Conservation (phyloP, 2,329 filamentous ascomycete species). For the Chaetomium sp. region DNA sequence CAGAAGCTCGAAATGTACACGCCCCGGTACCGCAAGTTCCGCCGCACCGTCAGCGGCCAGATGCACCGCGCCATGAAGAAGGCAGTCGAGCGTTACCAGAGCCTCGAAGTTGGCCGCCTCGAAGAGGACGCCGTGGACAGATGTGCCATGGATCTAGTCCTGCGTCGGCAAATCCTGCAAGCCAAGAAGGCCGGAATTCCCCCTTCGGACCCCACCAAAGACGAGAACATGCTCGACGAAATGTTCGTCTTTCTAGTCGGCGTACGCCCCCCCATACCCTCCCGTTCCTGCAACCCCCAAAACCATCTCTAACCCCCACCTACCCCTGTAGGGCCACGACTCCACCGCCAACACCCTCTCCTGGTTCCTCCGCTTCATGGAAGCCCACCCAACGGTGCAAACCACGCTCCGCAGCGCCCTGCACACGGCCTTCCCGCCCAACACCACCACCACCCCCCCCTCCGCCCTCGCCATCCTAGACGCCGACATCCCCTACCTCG, state of each 20-base stretch:
- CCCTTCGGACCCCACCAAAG: constrained; percentile 34
- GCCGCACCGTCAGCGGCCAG: constrained; percentile 31
- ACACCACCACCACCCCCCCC: neutral
- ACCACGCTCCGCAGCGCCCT: constrained; percentile 24
- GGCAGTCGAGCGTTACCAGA: constrained; percentile 19
- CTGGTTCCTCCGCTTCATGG: constrained; percentile 34
- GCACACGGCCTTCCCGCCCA: constrained; percentile 34
- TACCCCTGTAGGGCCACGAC: constrained; percentile 44
- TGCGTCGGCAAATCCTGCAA: constrained; percentile 24
- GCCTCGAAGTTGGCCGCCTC: constrained; percentile 14
- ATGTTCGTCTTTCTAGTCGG: constrained; percentile 33
- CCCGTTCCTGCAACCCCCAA: constrained; percentile 33
- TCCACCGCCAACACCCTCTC: constrained; percentile 44
- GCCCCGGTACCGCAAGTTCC: constrained; percentile 31
- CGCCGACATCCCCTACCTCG: constrained; percentile 44
- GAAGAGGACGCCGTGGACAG: constrained; percentile 21
- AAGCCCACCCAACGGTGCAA: constrained; percentile 22
- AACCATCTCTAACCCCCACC: too few relatives aligned
- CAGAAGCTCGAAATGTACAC: constrained; percentile 23
- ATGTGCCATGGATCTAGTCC: constrained; percentile 29
- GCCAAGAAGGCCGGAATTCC: constrained; percentile 35
- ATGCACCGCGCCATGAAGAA: constrained; percentile 28
- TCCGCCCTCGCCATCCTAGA: constrained; percentile 26
- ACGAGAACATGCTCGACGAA: constrained; percentile 37
- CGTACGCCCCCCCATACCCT: constrained; percentile 16